Percentiles rank a stretch among this genome's conserved stretches.
These are phyloP conservation scores for Leptosphaerulina australis DNA, from an alignment of 2,329 filamentous ascomycete genomes.

Conservation along the genomic window DNA sequence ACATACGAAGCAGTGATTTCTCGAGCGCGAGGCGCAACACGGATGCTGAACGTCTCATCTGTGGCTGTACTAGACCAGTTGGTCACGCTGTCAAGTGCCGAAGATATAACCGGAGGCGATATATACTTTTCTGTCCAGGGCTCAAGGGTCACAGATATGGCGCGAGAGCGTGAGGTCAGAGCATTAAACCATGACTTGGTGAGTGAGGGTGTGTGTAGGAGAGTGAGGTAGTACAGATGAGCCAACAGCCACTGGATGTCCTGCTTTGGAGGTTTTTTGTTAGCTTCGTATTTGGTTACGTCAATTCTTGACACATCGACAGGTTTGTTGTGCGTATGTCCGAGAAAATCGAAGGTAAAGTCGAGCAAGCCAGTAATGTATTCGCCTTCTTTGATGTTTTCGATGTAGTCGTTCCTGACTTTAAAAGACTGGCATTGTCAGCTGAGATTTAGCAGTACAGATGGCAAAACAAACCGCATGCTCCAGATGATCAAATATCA, in stretches of 20 bases:
- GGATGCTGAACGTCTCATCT: constrained; percentile 65
- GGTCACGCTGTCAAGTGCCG: constrained; percentile 70
- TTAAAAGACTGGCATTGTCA: constrained; percentile 67
- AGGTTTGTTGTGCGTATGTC: constrained; percentile 74
- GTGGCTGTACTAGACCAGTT: constrained; percentile 60
- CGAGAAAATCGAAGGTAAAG: constrained; percentile 84
- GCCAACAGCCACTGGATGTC: constrained; percentile 83
- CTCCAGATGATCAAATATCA: constrained; percentile 85
- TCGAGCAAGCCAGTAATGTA: constrained; percentile 72
- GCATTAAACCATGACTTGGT: constrained; percentile 77
- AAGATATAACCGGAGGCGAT: constrained; percentile 70
- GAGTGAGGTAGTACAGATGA: constrained; percentile 81
- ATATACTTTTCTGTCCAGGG: constrained; percentile 81
- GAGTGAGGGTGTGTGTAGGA: constrained; percentile 77
- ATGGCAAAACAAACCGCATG: constrained; percentile 59
- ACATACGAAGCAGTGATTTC: constrained; percentile 86
- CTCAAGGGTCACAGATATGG: constrained; percentile 80
- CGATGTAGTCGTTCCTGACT: constrained; percentile 79
- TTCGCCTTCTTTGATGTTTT: constrained; percentile 76
- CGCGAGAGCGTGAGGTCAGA: constrained; percentile 75
- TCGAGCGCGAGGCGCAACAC: constrained; percentile 70
- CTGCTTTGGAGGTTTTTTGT: constrained; percentile 67
- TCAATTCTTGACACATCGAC: constrained; percentile 74
- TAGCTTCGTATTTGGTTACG: constrained; percentile 66
- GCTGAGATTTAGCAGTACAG: constrained; percentile 1